phyloP scores from a whole-genome alignment of 2,329 filamentous ascomycete genomes.

The Emericellopsis atlantica region DNA sequence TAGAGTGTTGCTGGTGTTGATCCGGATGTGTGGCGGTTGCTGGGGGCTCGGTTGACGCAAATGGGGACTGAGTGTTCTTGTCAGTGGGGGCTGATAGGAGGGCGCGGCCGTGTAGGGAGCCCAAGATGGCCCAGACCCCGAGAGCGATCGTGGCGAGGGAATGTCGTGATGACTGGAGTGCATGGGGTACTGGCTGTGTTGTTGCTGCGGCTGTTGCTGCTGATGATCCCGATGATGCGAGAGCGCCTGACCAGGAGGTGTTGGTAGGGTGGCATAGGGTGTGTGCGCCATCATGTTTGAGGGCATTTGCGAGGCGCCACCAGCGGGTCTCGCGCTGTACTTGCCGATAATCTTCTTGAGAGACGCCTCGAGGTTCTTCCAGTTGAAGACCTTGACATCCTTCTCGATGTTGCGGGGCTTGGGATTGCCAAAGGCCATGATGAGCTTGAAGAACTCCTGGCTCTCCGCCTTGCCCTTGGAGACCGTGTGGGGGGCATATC shows the following conservation, averaged over 20 bases:
- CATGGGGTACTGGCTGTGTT: slow-evolving; percentile 24
- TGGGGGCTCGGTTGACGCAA: slow-evolving; percentile 21
- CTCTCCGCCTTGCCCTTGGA: slow-evolving; percentile 87
- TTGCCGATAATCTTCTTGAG: slow-evolving; percentile 98
- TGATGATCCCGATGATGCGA: slow-evolving; percentile 18
- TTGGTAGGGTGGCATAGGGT: slow-evolving; percentile 31
- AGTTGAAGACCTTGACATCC: slow-evolving; percentile 96
- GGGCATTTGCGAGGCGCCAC: slow-evolving; percentile 18
- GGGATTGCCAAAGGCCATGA: slow-evolving; percentile 92
- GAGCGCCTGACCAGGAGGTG: slow-evolving; percentile 26
- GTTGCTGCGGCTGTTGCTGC: slow-evolving; percentile 9
- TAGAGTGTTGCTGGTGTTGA: slow-evolving; percentile 20
- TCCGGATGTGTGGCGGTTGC: slow-evolving; percentile 19
- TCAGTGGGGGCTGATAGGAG: slow-evolving; percentile 17
- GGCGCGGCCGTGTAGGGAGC: slow-evolving; percentile 24
- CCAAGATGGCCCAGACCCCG: slow-evolving; percentile 35
- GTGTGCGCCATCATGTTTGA: slow-evolving; percentile 22
- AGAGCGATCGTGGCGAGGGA: slow-evolving; percentile 38
- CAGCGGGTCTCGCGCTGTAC: slow-evolving; percentile 51
- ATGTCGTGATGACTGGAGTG: slow-evolving; percentile 33
- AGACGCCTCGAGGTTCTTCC: slow-evolving; percentile 77
- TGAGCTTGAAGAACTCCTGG: slow-evolving; percentile 96
- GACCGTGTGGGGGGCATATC: slow-evolving; percentile 83
- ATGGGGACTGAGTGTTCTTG: slow-evolving; percentile 28
- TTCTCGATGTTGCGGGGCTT: slow-evolving; percentile 98